Percentiles rank a stretch among this genome's conserved stretches.
phyloP scores from a whole-genome alignment of 2,329 filamentous ascomycete genomes.

The Neofusicoccum sp. region DNA sequence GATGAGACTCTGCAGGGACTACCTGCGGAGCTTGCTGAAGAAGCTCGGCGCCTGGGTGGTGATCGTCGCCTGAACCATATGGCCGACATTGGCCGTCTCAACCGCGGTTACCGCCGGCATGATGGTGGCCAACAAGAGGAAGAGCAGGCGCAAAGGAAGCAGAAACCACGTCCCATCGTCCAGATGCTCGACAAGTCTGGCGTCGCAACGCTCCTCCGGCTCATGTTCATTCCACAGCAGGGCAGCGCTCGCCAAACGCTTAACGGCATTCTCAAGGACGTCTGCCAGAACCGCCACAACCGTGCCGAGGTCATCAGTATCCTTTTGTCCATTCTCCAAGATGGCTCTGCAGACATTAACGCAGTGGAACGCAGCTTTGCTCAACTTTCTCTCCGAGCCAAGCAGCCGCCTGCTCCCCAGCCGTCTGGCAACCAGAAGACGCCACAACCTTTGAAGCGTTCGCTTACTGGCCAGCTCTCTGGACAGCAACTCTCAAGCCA shows the following conservation, averaged over 20 bases:
- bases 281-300: conserved; percentile 96
- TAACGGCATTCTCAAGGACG: conserved; percentile 84
- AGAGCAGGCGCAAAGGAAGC: conserved; percentile 60
- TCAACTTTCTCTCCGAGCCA: conserved; percentile 87
- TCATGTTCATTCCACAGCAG: conserved; percentile 96
- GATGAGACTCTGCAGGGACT: conserved; percentile 83
- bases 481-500: conserved; percentile 50
- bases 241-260: conserved; percentile 82
- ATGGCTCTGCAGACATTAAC: conserved; percentile 89
- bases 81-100: conserved; percentile 32
- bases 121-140: conserved; percentile 41
- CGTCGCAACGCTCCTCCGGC: conserved; percentile 90
- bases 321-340: conserved; percentile 88
- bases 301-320: conserved; percentile 92
- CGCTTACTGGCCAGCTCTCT: conserved; percentile 63
- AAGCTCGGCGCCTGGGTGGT: conserved; percentile 74
- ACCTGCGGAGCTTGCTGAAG: conserved; percentile 81
- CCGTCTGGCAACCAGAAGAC: conserved; percentile 64
- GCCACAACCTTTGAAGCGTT: conserved; percentile 76
- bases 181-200: conserved; percentile 98
- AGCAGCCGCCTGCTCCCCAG: conserved; percentile 58
- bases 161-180: conserved; percentile 77
- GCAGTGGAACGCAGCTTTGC: conserved; percentile 96
- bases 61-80: conserved; percentile 54
- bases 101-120: conserved; percentile 27